Base-by-base conservation (phyloP, 129 eudicot species). In the Chrysanthemum lavandulifolium region DNA sequence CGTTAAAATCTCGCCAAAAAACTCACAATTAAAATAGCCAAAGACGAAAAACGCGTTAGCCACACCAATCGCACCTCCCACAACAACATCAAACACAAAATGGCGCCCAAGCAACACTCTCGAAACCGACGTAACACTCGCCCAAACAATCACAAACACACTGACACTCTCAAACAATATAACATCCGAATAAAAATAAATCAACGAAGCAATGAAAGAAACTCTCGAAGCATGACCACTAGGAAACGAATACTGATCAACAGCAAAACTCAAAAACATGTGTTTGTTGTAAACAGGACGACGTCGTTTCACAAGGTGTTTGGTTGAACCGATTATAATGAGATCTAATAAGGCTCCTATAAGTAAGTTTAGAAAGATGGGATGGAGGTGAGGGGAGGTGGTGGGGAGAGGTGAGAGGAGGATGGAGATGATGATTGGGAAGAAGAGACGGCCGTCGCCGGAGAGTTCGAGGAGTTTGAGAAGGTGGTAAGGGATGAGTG, bases 401-500 rank as follows among this genome's bases (percentile, higher is more conserved):
- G 74, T 2, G 53, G 73, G 25, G 13, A 56, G 73, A 15, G 84
- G 81, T 6, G 81, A 72, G 31, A 80, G 73, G 23, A 76, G 77
- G 73, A 85, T 45, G 76, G 96, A 82, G 80, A 92, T 58, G 67
- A 79, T 18, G 70, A 92, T 6, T 5, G 98, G 98, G 80, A 92
- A 92, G 88, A 90, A 89, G 66, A 92, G 91, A 58, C 94, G 89
- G 71, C 96, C 98, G 54, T 92, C 96, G 79, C 98, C 98, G 76
- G 92, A 87, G 84, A 89, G 67, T 68, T 92, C 96, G 19, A 89
- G 91, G 69, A 75, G 66, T 64, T 86, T 86, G 73, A 92, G 94
- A 82, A 84, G 29, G 14, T 81, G 6, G 69, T 67, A 82, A 4
- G 97, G 96, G 84, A 91, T 68, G 48, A 88, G 55, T 4, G 93